Conservation (phyloP, 2,329 filamentous ascomycete genomes). For the Botrytis cinerea region DNA sequence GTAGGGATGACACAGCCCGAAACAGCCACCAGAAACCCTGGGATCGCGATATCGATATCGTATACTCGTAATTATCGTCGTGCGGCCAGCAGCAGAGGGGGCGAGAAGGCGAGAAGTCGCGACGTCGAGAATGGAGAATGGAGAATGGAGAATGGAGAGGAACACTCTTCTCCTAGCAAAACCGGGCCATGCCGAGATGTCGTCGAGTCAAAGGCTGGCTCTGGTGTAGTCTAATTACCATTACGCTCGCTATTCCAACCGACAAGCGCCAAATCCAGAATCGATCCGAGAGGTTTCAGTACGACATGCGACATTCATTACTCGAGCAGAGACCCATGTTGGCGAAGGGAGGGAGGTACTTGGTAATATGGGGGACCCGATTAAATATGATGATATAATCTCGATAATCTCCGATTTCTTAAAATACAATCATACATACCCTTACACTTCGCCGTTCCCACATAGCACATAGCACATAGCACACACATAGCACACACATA, state of each 20-base stretch:
- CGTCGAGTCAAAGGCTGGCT: too few species aligned
- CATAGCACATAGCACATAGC: too few species aligned
- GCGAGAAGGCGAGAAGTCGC: too few species aligned
- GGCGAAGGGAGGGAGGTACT: too few species aligned
- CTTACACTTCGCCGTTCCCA: too few species aligned
- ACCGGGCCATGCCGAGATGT: not conserved
- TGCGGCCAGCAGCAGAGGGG: not conserved
- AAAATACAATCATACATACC: not conserved
- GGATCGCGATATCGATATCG: not conserved
- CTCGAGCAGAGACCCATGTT: not conserved
- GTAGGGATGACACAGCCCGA: not conserved
- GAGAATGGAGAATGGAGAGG: too few species aligned
- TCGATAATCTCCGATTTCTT: constrained; percentile 9
- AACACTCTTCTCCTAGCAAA: too few species aligned
- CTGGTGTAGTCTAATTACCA: too few species aligned
- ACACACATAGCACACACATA: too few species aligned
- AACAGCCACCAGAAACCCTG: not conserved
- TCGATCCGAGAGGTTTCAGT: not conserved
- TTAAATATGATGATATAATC: not conserved
- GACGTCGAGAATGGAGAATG: too few species aligned
- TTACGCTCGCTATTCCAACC: not conserved
- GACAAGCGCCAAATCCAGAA: not conserved
- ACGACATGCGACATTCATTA: constrained; percentile 1
- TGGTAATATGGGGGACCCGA: constrained; percentile 6
- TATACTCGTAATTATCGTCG: not conserved